Evolutionary conservation across 305 asterid genomes (phyloP).

Genomic region (Fraxinus paxiana): DNA sequence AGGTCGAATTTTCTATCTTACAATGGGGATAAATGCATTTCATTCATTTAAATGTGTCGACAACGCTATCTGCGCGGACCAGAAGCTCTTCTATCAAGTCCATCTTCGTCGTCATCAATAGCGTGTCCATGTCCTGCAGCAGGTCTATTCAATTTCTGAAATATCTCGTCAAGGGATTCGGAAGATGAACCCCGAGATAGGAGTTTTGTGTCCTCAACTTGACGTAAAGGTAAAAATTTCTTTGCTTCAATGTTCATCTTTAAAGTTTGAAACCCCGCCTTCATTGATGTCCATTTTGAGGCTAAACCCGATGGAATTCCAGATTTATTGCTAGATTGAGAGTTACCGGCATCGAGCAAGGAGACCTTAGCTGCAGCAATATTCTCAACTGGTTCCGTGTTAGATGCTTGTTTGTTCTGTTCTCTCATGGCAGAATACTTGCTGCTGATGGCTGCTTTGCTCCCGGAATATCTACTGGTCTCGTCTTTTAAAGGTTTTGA

Average conservation of each 20-base stretch:
- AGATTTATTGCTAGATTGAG: constrained; percentile 30
- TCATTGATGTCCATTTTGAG: constrained; percentile 92
- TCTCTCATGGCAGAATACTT: constrained; percentile 76
- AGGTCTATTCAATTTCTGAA: constrained; percentile 75
- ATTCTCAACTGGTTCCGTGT: constrained; percentile 40
- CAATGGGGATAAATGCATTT: constrained; percentile 15
- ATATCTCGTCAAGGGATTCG: constrained; percentile 83
- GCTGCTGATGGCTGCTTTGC: constrained; percentile 72
- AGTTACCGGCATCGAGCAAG: constrained; percentile 46
- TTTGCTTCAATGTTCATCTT: constrained; percentile 72
- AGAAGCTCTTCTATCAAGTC: constrained; percentile 28
- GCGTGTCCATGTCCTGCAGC: constrained; percentile 28
- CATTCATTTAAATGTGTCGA: not conserved
- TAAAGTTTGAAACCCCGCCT: constrained; percentile 68
- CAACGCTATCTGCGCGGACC: constrained; percentile 32
- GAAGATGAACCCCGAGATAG: constrained; percentile 53
- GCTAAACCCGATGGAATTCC: constrained; percentile 54
- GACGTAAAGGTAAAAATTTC: constrained; percentile 62
- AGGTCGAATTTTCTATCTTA: constrained; percentile 24
- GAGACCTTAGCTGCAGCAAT: constrained; percentile 70
- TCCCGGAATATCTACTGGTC: constrained; percentile 50
- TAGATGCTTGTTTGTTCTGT: constrained; percentile 48
- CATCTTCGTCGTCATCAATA: constrained; percentile 42
- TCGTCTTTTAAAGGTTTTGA: constrained; percentile 57
- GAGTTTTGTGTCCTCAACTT: constrained; percentile 43